Evolutionary conservation across 305 asterid species (phyloP).

Genomic region (Fraxinus baroniana): DNA sequence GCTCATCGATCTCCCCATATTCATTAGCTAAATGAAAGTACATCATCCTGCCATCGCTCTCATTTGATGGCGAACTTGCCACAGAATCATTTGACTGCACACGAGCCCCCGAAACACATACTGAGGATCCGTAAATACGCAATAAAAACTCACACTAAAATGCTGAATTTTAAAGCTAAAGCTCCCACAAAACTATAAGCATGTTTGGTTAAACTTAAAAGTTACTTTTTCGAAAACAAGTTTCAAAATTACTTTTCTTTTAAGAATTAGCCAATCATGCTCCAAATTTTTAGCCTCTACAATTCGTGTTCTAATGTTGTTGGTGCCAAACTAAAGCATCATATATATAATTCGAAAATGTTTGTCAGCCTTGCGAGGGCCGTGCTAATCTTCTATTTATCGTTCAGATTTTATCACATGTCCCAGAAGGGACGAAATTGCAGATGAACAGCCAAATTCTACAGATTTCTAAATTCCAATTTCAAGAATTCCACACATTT

Average conservation of each 20-base stretch:
- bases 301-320: background rate
- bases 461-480: background rate
- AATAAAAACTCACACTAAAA: background rate
- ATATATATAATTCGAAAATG: background rate
- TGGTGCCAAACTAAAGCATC: background rate
- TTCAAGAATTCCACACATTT: background rate
- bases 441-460: background rate
- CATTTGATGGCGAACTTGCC: slow-evolving; percentile 53
- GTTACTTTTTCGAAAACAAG: background rate
- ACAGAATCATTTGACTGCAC: slow-evolving; percentile 61
- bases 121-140: background rate
- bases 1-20: slow-evolving; percentile 63
- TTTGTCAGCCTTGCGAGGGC: background rate
- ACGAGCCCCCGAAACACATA: background rate
- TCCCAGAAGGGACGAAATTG: background rate
- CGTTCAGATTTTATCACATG: background rate
- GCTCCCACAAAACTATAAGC: background rate
- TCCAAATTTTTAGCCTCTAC: background rate
- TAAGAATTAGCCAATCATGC: background rate
- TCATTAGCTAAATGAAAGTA: slow-evolving; percentile 66
- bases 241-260: background rate
- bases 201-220: background rate
- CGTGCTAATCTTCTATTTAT: background rate
- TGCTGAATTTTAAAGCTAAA: background rate
- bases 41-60: slow-evolving; percentile 67